Base-by-base conservation (phyloP, 2,329 filamentous ascomycete genomes). In the Pseudodiploospora longispora region DNA sequence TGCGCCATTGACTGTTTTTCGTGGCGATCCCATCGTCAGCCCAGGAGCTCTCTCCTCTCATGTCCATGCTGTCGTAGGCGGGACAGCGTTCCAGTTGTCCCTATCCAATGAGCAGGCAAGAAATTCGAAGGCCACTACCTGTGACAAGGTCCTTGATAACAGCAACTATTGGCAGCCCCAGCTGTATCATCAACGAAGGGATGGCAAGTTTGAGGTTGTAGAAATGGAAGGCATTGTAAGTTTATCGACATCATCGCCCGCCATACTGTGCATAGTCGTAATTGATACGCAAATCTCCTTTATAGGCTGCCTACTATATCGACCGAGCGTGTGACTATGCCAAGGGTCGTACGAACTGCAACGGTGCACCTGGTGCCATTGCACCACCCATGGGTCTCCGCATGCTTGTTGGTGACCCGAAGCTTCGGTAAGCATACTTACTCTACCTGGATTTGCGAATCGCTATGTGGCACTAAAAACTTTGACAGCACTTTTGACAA, bases 161-260 rank as follows among this genome's bases (percentile, higher is more conserved):
- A 82, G 75, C 44, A 83, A 78, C 55, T 86, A 87, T 64, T 86
- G 83, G 82, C 77, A 76, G 10, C 82, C 82, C 0, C 69, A 70
- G 48, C 63, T 85, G 1, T 66, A 62, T 51, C 68, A 67, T 46
- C 62, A 74, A 47, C 69, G 72, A 37, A 56, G 70, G 36, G 74
- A 81, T 54, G 79, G 80, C 9, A 74, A 66, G 43, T 80, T 83
- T 32, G 62, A 65, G 50, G 54, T 59, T 8, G 63, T 69, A 10
- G 42, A 55, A 2, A 64, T 59, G 49, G 52, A 57, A 41, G 57
- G 58, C 34, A 55, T 49, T 35, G 58, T 59, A 42, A 44, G 56
- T 50, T 34, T 32, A 2, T 36, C 10, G 1, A 28, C n/a, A 5
- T 7, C 40, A 30, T 9, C 19, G 9, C n/a, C 19, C 19, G 19